These are phyloP conservation scores for Haberlea rhodopensis DNA, from an alignment of 257 asterid genomes.

Conservation along the genomic window DNA sequence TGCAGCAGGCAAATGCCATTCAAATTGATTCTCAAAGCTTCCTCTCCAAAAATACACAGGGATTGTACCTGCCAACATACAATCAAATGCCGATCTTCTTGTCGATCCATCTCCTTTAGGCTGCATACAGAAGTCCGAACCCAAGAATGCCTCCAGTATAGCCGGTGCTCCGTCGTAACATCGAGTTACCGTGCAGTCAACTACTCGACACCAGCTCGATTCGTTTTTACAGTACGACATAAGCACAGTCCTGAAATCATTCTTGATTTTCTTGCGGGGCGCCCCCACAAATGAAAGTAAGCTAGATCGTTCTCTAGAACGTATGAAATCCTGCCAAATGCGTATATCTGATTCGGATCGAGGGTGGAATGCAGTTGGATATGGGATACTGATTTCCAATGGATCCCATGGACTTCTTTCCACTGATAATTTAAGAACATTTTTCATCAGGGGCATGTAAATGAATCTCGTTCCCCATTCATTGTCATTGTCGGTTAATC, in stretches of 20 bases:
- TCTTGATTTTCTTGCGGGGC: constrained; percentile 43
- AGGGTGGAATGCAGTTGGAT: constrained; percentile 53
- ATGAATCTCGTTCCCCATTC: constrained; percentile 58
- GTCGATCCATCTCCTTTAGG: constrained; percentile 64
- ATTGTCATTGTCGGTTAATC: constrained; percentile 38
- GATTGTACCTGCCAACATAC: constrained; percentile 61
- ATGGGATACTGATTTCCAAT: constrained; percentile 39
- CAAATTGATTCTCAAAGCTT: constrained; percentile 44
- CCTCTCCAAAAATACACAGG: constrained; percentile 56
- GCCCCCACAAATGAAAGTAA: constrained; percentile 57
- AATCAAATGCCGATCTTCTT: constrained; percentile 53
- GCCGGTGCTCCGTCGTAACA: constrained; percentile 58
- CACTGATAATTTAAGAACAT: constrained; percentile 41
- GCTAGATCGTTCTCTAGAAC: constrained; percentile 25
- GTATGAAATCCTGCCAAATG: constrained; percentile 40
- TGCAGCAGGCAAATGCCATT: constrained; percentile 51
- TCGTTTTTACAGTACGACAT: constrained; percentile 44
- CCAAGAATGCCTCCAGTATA: constrained; percentile 47
- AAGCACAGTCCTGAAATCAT: constrained; percentile 46
- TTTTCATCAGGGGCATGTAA: constrained; percentile 53
- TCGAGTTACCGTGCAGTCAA: constrained; percentile 40
- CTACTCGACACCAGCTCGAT: constrained; percentile 29
- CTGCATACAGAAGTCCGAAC: constrained; percentile 57
- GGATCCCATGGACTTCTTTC: constrained; percentile 40
- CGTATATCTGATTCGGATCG: constrained; percentile 44